These are phyloP conservation scores for Diaporthe vaccinii DNA, from an alignment of 2,329 filamentous ascomycete genomes.

Conservation along the genomic window DNA sequence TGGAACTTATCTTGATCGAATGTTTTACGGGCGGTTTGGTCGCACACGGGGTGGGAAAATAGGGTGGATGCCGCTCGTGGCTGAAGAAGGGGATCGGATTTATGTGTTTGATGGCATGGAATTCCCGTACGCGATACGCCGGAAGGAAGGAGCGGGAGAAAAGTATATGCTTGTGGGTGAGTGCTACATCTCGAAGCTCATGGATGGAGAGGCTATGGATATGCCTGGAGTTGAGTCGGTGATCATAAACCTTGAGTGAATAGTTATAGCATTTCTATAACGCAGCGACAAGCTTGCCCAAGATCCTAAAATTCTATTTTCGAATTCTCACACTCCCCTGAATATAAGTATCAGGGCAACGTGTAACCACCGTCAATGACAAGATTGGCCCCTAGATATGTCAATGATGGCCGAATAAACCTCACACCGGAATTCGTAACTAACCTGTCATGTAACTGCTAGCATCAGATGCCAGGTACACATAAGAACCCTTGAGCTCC, in stretches of 20 bases:
- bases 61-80: neutral
- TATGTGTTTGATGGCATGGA: neutral
- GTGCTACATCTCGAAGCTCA: neutral
- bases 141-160: neutral
- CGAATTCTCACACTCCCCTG: neutral
- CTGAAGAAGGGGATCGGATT: neutral
- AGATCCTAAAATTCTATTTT: neutral
- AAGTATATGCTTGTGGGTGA: neutral
- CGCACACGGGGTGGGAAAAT: neutral
- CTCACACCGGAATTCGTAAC: neutral
- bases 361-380: constrained; percentile 21
- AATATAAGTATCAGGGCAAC: neutral
- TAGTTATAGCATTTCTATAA: neutral
- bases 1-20: neutral
- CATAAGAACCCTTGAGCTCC: constrained; percentile 53
- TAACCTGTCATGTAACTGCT: constrained; percentile 57
- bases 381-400: neutral
- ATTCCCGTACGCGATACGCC: neutral
- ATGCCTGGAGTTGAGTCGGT: neutral
- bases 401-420: neutral
- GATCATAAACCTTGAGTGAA: neutral
- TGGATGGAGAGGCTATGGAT: neutral
- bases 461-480: constrained; percentile 55
- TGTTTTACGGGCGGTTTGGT: neutral
- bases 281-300: neutral